Base-by-base conservation (phyloP, 192 early-diverging fungal species). In the Coemansia sp. region DNA sequence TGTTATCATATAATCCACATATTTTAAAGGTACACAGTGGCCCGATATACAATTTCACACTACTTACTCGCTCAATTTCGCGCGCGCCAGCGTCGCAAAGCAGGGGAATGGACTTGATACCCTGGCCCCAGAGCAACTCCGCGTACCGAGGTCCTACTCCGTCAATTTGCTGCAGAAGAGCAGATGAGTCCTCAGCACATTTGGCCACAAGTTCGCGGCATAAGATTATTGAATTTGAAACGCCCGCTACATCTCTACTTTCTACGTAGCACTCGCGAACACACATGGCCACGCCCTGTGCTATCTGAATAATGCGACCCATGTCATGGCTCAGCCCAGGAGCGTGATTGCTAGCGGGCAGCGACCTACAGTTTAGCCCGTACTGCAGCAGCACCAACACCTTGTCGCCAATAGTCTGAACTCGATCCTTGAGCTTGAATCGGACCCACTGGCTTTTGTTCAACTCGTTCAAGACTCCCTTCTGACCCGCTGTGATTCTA, bases 131-230 rank as follows among this genome's bases (percentile, higher is more conserved):
- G 4, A 91, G 72, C 11, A 57, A 73, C 30, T 75, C 76, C 0
- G 88, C 70, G 11, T 85, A 74, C 13, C 76, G 73, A 3, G 85
- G 86, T 0, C 90, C 90, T 38, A 91, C 75, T 4, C 81, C 84
- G 11, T 86, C 84, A 28, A 91, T 75, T 69, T 91, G 89, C 67
- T 86, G 82, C 21, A 88, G 40, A 23, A 87, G 42, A 5, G 79
- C 70, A 3, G 84, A 67, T 5, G 77, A 70, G 40, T 76, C 55
- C 38, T 88, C 87, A 74, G 80, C 81, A 38, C 78, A 77, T 55
- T 70, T 75, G 9, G 83, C 78, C 19, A 62, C 62, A 14, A 86
- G 69, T 37, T 73, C 85, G 46, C 66, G 85, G 68, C 68, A 62
- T 60, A 84, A 47, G 26, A 14, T 59, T 11, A 60, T 42, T 6